A percentile compares a stretch with the other conserved stretches of the same genome.
Evolutionary conservation across 306 rosid genomes (phyloP).

Genomic region (Cucurbita argyrosperma): DNA sequence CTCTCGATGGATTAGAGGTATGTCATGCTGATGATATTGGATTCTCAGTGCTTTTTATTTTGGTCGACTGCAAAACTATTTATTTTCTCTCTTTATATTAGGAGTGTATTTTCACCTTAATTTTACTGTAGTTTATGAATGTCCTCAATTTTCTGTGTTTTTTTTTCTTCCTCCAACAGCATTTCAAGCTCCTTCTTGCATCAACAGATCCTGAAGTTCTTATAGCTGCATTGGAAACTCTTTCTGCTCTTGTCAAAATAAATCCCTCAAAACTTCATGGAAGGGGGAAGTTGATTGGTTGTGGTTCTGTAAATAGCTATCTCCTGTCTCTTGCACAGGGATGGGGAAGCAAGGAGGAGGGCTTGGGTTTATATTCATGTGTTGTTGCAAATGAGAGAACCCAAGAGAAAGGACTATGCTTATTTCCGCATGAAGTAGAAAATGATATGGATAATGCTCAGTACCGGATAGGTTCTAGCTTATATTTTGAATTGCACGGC

Average conservation of each 20-base stretch:
- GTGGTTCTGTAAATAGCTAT: slow-evolving; percentile 77
- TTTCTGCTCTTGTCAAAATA: slow-evolving; percentile 75
- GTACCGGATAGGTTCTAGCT: slow-evolving; percentile 69
- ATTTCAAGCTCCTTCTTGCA: slow-evolving; percentile 83
- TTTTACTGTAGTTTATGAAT: not conserved
- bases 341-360: slow-evolving; percentile 99
- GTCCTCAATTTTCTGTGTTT: not conserved
- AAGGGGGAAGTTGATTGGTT: slow-evolving; percentile 78
- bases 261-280: slow-evolving; percentile 92
- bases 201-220: slow-evolving; percentile 87
- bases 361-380: slow-evolving; percentile 84
- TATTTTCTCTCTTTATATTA: not conserved
- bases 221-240: slow-evolving; percentile 79
- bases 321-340: slow-evolving; percentile 91
- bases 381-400: slow-evolving; percentile 67
- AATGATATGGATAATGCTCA: slow-evolving; percentile 53
- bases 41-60: not conserved
- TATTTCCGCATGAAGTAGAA: slow-evolving; percentile 73
- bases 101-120: not conserved
- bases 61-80: not conserved
- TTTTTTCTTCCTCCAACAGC: slow-evolving; percentile 31
- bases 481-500: slow-evolving; percentile 77
- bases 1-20: slow-evolving; percentile 96
- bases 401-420: slow-evolving; percentile 50
- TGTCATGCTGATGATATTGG: not conserved